These are phyloP conservation scores for Acanthamoeba triangularis DNA, from an alignment of 208 protist species.

Conservation along the genomic window DNA sequence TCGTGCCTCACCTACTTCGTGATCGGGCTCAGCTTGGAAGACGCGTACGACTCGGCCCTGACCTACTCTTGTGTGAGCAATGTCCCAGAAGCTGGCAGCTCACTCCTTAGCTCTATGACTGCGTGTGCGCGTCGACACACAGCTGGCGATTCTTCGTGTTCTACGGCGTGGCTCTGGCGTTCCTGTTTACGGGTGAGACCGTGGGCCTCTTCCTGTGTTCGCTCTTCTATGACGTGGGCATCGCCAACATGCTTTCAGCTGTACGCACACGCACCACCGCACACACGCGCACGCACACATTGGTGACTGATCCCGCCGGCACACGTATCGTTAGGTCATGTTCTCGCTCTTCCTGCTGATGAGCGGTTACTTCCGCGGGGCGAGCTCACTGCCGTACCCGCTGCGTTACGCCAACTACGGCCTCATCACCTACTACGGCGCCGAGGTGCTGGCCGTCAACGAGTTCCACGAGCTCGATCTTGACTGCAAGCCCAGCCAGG, in stretches of 20 bases:
- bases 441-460: conserved; percentile 67
- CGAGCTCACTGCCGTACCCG: background rate
- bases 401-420: conserved; percentile 74
- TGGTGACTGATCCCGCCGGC: background rate
- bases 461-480: conserved; percentile 55
- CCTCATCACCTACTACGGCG: conserved; percentile 17
- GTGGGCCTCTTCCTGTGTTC: conserved; percentile 79
- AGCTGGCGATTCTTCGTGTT: conserved; percentile 37
- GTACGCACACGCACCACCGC: background rate
- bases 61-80: background rate
- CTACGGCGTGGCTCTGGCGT: conserved; percentile 44
- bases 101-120: no score
- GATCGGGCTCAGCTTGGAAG: conserved; percentile 2
- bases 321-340: conserved; percentile 22
- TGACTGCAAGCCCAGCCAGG: conserved; percentile 50
- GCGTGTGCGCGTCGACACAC: background rate
- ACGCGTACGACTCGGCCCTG: background rate
- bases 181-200: conserved; percentile 75
- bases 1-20: conserved; percentile 6
- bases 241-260: conserved; percentile 61
- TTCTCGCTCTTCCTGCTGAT: conserved; percentile 73
- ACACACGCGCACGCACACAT: background rate
- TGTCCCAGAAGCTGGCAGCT: no score
- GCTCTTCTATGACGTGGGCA: conserved; percentile 77
- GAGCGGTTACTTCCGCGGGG: conserved; percentile 70